Percentiles rank a stretch among this genome's conserved stretches.
These are phyloP conservation scores for Aspergillus haitiensis DNA, from an alignment of 495 filamentous ascomycete genomes.

Conservation along the genomic window DNA sequence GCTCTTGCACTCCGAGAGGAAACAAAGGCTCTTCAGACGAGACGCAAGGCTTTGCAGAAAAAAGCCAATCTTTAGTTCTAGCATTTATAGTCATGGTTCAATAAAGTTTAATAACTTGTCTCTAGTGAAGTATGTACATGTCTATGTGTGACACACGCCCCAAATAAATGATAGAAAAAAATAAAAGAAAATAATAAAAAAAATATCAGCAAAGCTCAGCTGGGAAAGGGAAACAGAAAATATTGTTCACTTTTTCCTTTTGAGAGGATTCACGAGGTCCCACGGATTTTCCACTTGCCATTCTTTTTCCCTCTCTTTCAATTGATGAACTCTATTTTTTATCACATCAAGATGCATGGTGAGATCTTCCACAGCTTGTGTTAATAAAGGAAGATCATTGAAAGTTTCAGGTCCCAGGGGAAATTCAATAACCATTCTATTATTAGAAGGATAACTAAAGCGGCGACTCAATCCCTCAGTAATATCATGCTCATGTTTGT, in stretches of 20 bases:
- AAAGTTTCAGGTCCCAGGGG: conserved; percentile 11
- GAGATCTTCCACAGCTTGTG: conserved; percentile 5
- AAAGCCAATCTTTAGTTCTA: conserved; percentile 33
- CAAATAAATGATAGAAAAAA: too few relatives aligned
- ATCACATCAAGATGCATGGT: conserved; percentile 1
- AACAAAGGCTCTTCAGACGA: conserved; percentile 39
- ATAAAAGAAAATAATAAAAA: too few relatives aligned
- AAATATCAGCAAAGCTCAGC: neutral
- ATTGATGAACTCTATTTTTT: neutral
- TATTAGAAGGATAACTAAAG: neutral
- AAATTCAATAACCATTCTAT: conserved; percentile 9
- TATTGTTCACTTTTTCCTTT: neutral
- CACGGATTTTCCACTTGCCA: neutral
- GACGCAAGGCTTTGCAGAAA: conserved; percentile 35
- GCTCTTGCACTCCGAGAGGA: conserved; percentile 52
- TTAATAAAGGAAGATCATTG: conserved; percentile 6
- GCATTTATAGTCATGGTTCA: neutral
- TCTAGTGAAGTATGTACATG: neutral
- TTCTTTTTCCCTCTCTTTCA: conserved; percentile 2
- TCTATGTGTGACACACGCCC: neutral
- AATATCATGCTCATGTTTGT: neutral
- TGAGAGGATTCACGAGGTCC: neutral
- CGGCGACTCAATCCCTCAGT: neutral
- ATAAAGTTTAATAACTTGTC: neutral
- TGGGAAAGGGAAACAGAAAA: neutral